Base-by-base conservation (phyloP, 2,329 filamentous ascomycete species). In the Fusarium papillatum region DNA sequence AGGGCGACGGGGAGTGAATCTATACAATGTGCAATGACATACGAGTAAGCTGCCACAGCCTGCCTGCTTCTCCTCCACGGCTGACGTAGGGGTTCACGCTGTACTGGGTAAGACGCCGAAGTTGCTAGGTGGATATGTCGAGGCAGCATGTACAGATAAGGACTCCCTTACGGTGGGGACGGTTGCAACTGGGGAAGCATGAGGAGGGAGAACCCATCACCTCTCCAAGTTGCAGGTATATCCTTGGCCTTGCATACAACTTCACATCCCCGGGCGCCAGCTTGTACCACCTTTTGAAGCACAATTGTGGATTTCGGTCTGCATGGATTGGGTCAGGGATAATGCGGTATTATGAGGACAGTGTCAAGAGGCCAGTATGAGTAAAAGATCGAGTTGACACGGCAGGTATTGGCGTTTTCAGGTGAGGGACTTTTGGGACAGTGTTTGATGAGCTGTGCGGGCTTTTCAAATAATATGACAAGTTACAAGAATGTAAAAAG, bases 11-110 rank as follows among this genome's bases (percentile, higher is more conserved):
- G 38, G 36, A 31, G 50, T 63, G 43, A 68, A 43, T 46, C 53
- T 61, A 55, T 34, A 50, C 31, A 22, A 55, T 55, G 50, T 55
- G 50, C 53, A 14, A 29, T 34, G 43, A 34, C 26, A 22, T 36
- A 34, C 8, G 24, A 57, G 34, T 31, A 29, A 29, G 41, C 66
- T 31, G 26, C 34, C 11, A 16, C 46, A 61, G 36, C 24, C 34
- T 68, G 24, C 57, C 66, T 53, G 43, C 31, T 39, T 41, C n/a
- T 70, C 26, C 57, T 22, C 31, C 36, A 53, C 19, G 46, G 38
- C 57, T 76, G 55, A 66, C 65, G 41, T 60, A 59, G 50, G 41
- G 50, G 50, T 50, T 70, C 48, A 68, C 61, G 43, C 24, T 57
- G 24, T 46, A 53, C 43, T 57, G 22, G 22, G 29, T 19, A 63